These are phyloP conservation scores for Bruguiera hainesii DNA, from an alignment of 441 rosid species.

Conservation along the genomic window DNA sequence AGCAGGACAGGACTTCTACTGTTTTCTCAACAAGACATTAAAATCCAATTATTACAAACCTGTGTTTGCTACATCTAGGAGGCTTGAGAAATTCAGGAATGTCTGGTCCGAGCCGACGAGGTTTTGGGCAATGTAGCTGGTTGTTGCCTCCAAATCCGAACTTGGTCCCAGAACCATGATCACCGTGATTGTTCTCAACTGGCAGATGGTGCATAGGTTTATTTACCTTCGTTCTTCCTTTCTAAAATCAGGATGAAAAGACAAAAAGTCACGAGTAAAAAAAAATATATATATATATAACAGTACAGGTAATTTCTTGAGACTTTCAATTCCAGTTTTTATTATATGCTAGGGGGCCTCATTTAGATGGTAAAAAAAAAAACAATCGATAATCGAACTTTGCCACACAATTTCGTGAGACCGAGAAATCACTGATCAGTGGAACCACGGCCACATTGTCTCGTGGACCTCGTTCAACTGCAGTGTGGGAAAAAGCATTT, in stretches of 20 bases:
- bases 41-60: conserved; percentile 27
- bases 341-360: not conserved
- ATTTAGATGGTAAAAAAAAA: not conserved
- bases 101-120: conserved; percentile 54
- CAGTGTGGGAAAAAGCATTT: not conserved
- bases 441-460: not conserved
- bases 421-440: not conserved
- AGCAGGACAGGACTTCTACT: not conserved
- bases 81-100: conserved; percentile 60
- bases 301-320: conserved; percentile 1
- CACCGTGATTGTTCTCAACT: conserved; percentile 36
- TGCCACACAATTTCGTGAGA: not conserved
- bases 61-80: conserved; percentile 48
- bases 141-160: conserved; percentile 16
- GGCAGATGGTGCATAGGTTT: conserved; percentile 48
- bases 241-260: not conserved
- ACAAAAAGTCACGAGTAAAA: conserved; percentile 15
- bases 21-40: not conserved
- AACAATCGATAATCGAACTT: not conserved
- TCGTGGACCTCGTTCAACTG: not conserved
- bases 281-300: too few species aligned
- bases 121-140: conserved; percentile 64
- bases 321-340: conserved; percentile 5
- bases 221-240: not conserved
- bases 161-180: conserved; percentile 26